Evolutionary conservation across 768 basidiomycete genomes (phyloP), one percentile per base, ranked within the genome.

Genomic region (Tulasnella sp.): DNA sequence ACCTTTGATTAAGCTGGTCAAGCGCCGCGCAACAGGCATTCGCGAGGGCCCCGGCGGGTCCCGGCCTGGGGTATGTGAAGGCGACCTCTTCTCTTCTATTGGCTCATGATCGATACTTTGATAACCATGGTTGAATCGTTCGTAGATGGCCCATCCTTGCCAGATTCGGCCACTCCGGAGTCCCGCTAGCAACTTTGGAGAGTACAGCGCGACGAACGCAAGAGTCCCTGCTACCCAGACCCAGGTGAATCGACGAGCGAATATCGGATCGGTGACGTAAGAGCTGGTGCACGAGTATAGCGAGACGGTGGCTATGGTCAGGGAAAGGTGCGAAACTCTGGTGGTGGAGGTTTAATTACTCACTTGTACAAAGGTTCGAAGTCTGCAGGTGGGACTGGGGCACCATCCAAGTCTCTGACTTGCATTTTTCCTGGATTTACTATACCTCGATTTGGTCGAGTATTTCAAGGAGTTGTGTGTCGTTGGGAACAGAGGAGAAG

Each of bases 231-330:
- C 81, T 0, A 85, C 84, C 92, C 91, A 95, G 52, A 89, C 85
- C 19, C 84, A 84, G 0, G 89, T 88, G 81, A 93, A 92, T 74
- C 83, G 87, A 64, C 81, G 80, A 77, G 92, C 90, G 88, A 88
- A 95, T 81, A 83, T 84, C 0, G 92, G 92, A 78, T 94, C 92
- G 71, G 85, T 85, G 37, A 83, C 82, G 78, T 93, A 93, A 0
- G 91, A 91, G 77, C 91, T 91, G 47, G 11, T 5, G 16, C 19
- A 52, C 3, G 32, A 59, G 69, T 29, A 52, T 22, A 44, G 22
- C 32, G 17, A 29, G n/a, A 14, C 22, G 34, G 64, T 7, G 19
- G 36, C 26, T 17, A n/a, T 11, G 16, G 42, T 70, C 59, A 70
- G 37, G 17, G 47, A 47, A 2, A 14, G 47, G 32, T 19, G 26